Evolutionary conservation across 768 basidiomycete genomes (phyloP).

Genomic region (Suillus alpinus): DNA sequence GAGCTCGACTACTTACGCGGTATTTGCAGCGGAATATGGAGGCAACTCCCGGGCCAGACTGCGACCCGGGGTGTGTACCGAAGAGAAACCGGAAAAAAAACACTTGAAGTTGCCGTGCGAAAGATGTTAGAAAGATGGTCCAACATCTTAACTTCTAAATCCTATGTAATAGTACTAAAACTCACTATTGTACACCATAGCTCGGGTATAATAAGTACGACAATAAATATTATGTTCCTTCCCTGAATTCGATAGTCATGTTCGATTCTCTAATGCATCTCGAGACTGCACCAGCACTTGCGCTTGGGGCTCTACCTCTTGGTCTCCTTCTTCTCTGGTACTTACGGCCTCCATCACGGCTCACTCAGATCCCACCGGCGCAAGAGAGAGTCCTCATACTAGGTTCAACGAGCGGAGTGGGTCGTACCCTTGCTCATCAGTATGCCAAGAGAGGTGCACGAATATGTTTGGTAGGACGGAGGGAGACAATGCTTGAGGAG

Average conservation of each 20-base stretch:
- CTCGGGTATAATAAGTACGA: neutral
- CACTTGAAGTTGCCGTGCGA: no score
- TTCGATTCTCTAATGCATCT: neutral
- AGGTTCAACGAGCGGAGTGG: constrained; percentile 84
- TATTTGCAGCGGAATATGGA: no score
- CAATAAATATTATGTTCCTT: neutral
- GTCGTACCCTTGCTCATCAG: constrained; percentile 61
- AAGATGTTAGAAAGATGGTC: no score
- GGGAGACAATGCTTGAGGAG: constrained; percentile 49
- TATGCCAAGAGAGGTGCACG: constrained; percentile 76
- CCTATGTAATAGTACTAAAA: no score
- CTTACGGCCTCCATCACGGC: constrained; percentile 25
- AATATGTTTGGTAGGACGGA: constrained; percentile 72
- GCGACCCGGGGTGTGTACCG: no score
- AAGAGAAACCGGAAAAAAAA: no score
- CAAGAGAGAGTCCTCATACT: constrained; percentile 76
- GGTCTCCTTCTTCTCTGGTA: constrained; percentile 18
- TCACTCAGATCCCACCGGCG: constrained; percentile 34
- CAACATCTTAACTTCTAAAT: no score
- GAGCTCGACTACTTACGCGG: no score
- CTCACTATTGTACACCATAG: no score
- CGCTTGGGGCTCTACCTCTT: constrained; percentile 12
- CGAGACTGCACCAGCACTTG: constrained; percentile 5
- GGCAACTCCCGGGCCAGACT: no score
- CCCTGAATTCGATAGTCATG: neutral